Percentiles rank a stretch among this genome's conserved stretches.
These are phyloP conservation scores for Crithidia expoeki DNA, from an alignment of 208 protist species.

Conservation along the genomic window DNA sequence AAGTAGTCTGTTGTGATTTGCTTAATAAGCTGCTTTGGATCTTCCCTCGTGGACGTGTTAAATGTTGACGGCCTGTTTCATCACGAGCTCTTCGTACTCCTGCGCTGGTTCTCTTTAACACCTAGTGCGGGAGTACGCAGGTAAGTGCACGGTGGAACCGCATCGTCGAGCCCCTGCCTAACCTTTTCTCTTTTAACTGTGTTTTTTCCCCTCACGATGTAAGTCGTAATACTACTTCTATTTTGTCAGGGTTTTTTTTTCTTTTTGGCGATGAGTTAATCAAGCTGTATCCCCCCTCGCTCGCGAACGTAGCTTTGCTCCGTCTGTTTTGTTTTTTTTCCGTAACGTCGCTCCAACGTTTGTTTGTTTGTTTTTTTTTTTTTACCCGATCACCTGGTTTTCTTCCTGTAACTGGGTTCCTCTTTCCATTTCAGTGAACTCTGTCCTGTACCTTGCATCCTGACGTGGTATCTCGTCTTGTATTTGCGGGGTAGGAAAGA, in stretches of 20 bases:
- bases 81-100: neutral
- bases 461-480: neutral
- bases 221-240: neutral
- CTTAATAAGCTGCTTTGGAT: neutral
- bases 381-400: neutral
- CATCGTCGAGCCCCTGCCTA: neutral
- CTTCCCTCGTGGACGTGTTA: neutral
- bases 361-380: constrained; percentile 5
- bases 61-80: neutral
- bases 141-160: neutral
- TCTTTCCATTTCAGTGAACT: constrained; percentile 6
- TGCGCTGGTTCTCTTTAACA: neutral
- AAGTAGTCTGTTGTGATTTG: neutral
- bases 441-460: neutral
- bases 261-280: neutral
- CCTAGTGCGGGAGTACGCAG: neutral
- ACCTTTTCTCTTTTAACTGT: neutral
- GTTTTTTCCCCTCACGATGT: neutral
- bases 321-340: neutral
- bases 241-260: neutral
- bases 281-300: neutral
- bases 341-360: neutral
- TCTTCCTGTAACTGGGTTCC: neutral
- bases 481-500: neutral
- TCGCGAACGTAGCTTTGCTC: constrained; percentile 10